These are phyloP conservation scores for Aspergillus udagawae DNA, from an alignment of 2,329 filamentous ascomycete genomes.

Conservation along the genomic window DNA sequence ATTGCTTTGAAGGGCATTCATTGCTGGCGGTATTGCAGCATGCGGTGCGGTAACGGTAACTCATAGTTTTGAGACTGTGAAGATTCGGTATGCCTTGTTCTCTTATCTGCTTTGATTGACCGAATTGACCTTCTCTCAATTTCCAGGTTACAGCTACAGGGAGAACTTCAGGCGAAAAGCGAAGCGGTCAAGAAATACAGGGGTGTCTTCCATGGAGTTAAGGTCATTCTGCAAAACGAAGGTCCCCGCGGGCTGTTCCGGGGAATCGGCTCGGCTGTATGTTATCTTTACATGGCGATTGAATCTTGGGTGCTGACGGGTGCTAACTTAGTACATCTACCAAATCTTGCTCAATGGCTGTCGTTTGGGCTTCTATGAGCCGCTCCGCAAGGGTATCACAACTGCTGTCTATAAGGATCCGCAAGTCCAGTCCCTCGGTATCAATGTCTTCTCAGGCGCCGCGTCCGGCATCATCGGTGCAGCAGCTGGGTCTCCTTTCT, in stretches of 20 bases:
- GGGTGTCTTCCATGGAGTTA: slow-evolving; percentile 85
- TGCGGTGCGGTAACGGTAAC: slow-evolving; percentile 97
- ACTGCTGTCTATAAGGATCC: slow-evolving; percentile 66
- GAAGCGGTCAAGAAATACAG: slow-evolving; percentile 84
- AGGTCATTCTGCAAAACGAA: slow-evolving; percentile 87
- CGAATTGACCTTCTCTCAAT: slow-evolving; percentile 2
- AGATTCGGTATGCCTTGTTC: slow-evolving; percentile 69
- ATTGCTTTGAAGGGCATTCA: slow-evolving; percentile 64
- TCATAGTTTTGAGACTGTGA: slow-evolving; percentile 97
- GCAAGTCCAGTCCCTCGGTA: slow-evolving; percentile 73
- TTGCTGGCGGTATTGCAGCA: slow-evolving; percentile 92
- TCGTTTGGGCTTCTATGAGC: slow-evolving; percentile 95
- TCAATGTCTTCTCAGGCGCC: slow-evolving; percentile 94
- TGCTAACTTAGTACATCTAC: slow-evolving; percentile 72
- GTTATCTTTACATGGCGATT: slow-evolving; percentile 8
- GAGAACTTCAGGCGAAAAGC: slow-evolving; percentile 83
- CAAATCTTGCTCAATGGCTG: slow-evolving; percentile 96
- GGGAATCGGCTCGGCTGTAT: slow-evolving; percentile 77
- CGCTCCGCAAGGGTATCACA: slow-evolving; percentile 71
- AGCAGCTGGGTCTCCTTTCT: slow-evolving; percentile 91
- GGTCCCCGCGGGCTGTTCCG: slow-evolving; percentile 80
- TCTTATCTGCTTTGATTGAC: neutral
- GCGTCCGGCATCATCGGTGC: slow-evolving; percentile 86
- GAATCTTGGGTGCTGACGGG: slow-evolving; percentile 6
- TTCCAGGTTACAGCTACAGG: slow-evolving; percentile 83